These are phyloP conservation scores for Diplotaxis tenuifolia DNA, from an alignment of 345 rosid species.

Conservation along the genomic window DNA sequence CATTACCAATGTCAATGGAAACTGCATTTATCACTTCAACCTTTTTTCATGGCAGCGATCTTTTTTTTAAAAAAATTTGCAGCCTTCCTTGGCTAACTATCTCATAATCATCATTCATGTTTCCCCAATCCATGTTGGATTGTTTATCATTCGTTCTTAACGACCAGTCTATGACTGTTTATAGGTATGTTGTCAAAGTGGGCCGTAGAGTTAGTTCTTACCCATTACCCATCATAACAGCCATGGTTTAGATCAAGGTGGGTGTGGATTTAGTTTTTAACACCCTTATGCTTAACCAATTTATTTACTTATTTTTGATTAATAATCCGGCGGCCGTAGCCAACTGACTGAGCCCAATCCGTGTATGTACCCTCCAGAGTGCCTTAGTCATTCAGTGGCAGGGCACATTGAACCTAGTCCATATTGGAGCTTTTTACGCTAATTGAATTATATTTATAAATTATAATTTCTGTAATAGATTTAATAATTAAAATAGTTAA, in stretches of 20 bases:
- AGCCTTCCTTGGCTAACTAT: neutral
- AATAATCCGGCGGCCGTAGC: too few species aligned
- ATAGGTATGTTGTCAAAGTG: slow-evolving; percentile 9
- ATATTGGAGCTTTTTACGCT: too few species aligned
- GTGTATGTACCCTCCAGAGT: too few species aligned
- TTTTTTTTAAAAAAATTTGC: neutral
- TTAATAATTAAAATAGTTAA: too few species aligned
- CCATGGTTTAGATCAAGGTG: neutral
- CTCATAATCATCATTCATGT: neutral
- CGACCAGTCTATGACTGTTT: neutral
- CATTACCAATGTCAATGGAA: slow-evolving; percentile 24
- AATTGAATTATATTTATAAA: too few species aligned
- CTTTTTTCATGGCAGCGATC: neutral
- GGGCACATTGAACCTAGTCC: too few species aligned
- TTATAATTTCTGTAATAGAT: too few species aligned
- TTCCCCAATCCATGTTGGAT: slow-evolving; percentile 9
- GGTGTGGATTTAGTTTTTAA: neutral
- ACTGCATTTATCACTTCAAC: slow-evolving; percentile 12
- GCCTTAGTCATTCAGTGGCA: too few species aligned
- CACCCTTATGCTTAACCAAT: neutral
- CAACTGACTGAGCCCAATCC: too few species aligned
- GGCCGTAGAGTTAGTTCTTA: neutral
- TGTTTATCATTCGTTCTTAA: neutral
- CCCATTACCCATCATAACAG: neutral
- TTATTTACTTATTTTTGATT: too few species aligned